Base-by-base conservation (phyloP, 495 filamentous ascomycete species). In the Apiosordaria backusii region DNA sequence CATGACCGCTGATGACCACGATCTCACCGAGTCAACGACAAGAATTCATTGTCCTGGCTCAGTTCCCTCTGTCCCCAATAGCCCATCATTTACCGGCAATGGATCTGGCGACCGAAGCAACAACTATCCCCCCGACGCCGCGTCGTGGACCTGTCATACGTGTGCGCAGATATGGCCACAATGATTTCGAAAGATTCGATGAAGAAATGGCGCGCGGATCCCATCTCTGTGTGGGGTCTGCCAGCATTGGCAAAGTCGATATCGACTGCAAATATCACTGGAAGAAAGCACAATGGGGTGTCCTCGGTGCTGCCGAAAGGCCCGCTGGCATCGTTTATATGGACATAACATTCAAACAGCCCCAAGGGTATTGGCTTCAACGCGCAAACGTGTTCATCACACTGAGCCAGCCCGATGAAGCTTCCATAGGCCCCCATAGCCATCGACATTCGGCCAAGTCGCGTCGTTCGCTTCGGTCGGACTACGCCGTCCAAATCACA, bases 131-230 rank as follows among this genome's bases (percentile, higher is more conserved):
- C 3, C 4, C 3, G 27, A 7, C 27, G 7, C 7, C 27, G 3
- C 27, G 27, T 3, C 27, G 27, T 29, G 27, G 27, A 29, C 27
- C 27, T 7, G 7, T 7, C 13, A 25, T 29, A 21, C 18, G 57
- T 4, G 21, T 59, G 15, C 13, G 59, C 1, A 50, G 35, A 53
- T 63, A 50, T 24, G 61, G 61, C 29, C 50, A 52, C 4, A 63
- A 63, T 24, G 61, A 63, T 19, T 63, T 63, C 52, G 61, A 63
- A 40, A 63, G 50, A 25, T 63, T 63, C 23, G 61, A 63, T 35
- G 61, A 50, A 24, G 61, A 63, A 21, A 50, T 19, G 35, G 61
- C 61, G 1, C 35, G 61, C 3, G 61, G 61, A 19, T 45, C 61
- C 18, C 40, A 63, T 25, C 29, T 63, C 21, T 52, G 40, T 35